Evolutionary conservation across 2,329 filamentous ascomycete genomes (phyloP).

Genomic region (Fusarium annulatum): DNA sequence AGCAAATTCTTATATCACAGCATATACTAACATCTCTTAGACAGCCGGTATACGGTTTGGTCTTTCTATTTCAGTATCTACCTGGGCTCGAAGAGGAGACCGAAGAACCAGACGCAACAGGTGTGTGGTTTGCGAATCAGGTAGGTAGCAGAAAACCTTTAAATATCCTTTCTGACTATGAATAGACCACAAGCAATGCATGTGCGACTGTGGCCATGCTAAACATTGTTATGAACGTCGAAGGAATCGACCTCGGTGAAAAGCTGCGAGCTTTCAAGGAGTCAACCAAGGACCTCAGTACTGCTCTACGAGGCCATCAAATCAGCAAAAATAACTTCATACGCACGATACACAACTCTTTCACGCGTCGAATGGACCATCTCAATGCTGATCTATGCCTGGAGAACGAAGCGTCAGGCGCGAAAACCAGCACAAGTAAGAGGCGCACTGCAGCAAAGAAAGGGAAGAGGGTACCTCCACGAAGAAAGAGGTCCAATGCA

Average conservation of each 20-base stretch:
- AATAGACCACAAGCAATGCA: slow-evolving; percentile 80
- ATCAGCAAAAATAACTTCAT: slow-evolving; percentile 82
- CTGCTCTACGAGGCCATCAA: slow-evolving; percentile 79
- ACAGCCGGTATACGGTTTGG: slow-evolving; percentile 82
- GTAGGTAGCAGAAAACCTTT: slow-evolving; percentile 54
- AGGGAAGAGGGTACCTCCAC: slow-evolving; percentile 43
- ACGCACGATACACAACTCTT: slow-evolving; percentile 87
- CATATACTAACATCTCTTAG: slow-evolving; percentile 53
- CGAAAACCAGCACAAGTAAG: slow-evolving; percentile 49
- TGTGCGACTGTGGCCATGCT: slow-evolving; percentile 93
- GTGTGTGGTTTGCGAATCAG: slow-evolving; percentile 95
- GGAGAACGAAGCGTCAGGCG: slow-evolving; percentile 62
- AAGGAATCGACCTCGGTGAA: slow-evolving; percentile 73
- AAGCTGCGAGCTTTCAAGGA: slow-evolving; percentile 78
- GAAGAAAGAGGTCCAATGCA: slow-evolving; percentile 57
- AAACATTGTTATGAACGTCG: slow-evolving; percentile 91
- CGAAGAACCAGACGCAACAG: slow-evolving; percentile 64
- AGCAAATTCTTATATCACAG: neutral
- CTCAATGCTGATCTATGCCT: slow-evolving; percentile 76
- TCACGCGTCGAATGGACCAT: slow-evolving; percentile 82
- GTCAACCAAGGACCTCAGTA: slow-evolving; percentile 74
- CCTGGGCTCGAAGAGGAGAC: slow-evolving; percentile 63
- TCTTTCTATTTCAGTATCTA: slow-evolving; percentile 84
- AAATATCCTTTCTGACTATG: slow-evolving; percentile 15
- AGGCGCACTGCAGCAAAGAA: slow-evolving; percentile 51